A percentile compares a stretch with the other conserved stretches of the same genome.
phyloP scores from a whole-genome alignment of 2,329 filamentous ascomycete genomes.

The Diplodia sapinea region DNA sequence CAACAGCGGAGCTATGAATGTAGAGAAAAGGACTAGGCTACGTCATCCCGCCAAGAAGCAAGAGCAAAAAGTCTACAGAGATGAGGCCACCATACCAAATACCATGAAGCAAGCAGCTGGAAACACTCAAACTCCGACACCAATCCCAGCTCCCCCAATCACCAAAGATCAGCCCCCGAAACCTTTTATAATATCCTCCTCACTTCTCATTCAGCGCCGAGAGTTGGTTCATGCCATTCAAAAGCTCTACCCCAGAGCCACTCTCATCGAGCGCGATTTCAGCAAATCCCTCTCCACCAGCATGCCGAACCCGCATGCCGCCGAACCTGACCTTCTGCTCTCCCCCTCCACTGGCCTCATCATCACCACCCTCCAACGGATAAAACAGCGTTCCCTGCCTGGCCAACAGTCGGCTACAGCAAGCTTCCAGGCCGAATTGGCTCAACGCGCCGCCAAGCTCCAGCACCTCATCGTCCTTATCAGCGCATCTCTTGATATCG shows the following conservation, averaged over 20 bases:
- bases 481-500: conserved; percentile 37
- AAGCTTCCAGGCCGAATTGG: conserved; percentile 43
- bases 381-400: conserved; percentile 74
- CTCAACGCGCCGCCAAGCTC: conserved; percentile 65
- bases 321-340: conserved; percentile 75
- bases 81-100: neutral
- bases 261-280: conserved; percentile 68
- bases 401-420: conserved; percentile 52
- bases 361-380: conserved; percentile 71
- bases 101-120: too few relatives aligned
- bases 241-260: conserved; percentile 54
- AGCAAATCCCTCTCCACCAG: conserved; percentile 37
- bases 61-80: neutral
- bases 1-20: conserved; percentile 36
- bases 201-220: conserved; percentile 52
- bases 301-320: conserved; percentile 26
- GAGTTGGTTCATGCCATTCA: conserved; percentile 59
- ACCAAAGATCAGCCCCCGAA: conserved; percentile 38
- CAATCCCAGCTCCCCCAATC: conserved; percentile 32
- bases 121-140: neutral
- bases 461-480: conserved; percentile 72
- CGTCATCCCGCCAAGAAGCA: neutral
- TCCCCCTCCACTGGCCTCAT: conserved; percentile 73
- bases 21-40: neutral
- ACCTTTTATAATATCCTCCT: conserved; percentile 61